These are phyloP conservation scores for Alternaria tenuissima DNA, from an alignment of 2,329 filamentous ascomycete species.

Conservation along the genomic window DNA sequence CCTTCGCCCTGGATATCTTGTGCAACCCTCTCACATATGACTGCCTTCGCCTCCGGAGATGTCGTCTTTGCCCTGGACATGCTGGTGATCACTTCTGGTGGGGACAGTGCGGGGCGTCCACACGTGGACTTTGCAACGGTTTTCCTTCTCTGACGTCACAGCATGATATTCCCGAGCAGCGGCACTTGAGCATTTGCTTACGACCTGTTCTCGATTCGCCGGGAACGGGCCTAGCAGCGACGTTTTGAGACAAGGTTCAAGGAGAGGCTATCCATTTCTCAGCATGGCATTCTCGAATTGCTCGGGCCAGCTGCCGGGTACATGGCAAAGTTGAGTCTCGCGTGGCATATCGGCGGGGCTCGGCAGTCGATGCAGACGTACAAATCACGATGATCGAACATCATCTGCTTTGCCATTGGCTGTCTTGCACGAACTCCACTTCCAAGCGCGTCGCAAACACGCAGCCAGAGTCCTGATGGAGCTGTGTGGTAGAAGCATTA, in stretches of 20 bases:
- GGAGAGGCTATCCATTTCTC: conserved; percentile 25
- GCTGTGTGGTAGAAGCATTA: conserved; percentile 20
- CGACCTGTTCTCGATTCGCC: neutral
- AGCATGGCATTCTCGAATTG: conserved; percentile 38
- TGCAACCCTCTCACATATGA: neutral
- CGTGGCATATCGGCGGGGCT: conserved; percentile 27
- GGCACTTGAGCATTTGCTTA: neutral
- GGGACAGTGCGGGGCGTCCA: conserved; percentile 12
- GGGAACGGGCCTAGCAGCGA: neutral
- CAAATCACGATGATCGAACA: conserved; percentile 21
- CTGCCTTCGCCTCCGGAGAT: neutral
- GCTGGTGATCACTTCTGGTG: conserved; percentile 1
- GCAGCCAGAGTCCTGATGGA: conserved; percentile 19
- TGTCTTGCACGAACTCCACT: conserved; percentile 6
- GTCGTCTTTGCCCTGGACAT: neutral
- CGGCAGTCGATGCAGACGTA: conserved; percentile 27
- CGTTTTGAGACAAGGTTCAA: neutral
- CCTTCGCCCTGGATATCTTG: neutral
- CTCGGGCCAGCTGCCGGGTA: conserved; percentile 12
- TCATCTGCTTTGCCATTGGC: conserved; percentile 26
- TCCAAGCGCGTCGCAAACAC: conserved; percentile 17
- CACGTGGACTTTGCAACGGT: conserved; percentile 8
- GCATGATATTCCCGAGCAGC: neutral
- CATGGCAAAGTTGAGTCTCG: conserved; percentile 33
- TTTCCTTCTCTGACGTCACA: conserved; percentile 11